Evolutionary conservation across 257 asterid genomes (phyloP).

Genomic region (Marsdenia floribunda): DNA sequence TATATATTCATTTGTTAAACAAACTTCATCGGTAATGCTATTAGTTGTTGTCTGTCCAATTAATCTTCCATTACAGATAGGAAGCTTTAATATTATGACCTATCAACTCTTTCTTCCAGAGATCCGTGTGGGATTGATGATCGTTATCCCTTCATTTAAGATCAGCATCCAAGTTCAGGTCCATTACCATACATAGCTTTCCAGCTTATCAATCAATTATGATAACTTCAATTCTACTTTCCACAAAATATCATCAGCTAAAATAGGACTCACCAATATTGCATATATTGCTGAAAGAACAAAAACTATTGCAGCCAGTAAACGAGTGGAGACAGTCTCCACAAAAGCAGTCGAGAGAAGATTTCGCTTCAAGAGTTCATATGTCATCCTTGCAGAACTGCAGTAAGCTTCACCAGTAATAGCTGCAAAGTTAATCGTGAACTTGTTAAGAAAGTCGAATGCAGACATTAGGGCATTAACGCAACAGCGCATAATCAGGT

Average conservation of each 20-base stretch:
- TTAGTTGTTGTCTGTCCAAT: not conserved
- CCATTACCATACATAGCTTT: not conserved
- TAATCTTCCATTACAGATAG: not conserved
- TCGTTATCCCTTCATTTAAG: not conserved
- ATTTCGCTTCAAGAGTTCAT: slow-evolving; percentile 88
- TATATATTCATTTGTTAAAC: not conserved
- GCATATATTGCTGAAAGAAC: slow-evolving; percentile 84
- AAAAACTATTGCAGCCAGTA: slow-evolving; percentile 69
- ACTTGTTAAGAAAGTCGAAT: slow-evolving; percentile 83
- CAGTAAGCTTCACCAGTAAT: slow-evolving; percentile 97
- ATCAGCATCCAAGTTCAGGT: not conserved
- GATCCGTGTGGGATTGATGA: not conserved
- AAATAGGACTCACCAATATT: slow-evolving; percentile 53
- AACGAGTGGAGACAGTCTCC: slow-evolving; percentile 87
- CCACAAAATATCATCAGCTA: not conserved
- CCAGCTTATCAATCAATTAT: not conserved
- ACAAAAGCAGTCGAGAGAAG: slow-evolving; percentile 86
- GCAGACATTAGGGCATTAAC: slow-evolving; percentile 64
- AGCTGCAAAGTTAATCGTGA: slow-evolving; percentile 85
- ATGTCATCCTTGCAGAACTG: slow-evolving; percentile 81
- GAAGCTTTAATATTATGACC: not conserved
- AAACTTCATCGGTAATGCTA: not conserved
- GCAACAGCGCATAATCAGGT: slow-evolving; percentile 67
- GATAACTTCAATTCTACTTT: not conserved
- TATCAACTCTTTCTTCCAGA: not conserved